These are phyloP conservation scores for Priceomyces carsonii DNA, from an alignment of 805 yeast genomes.

Conservation along the genomic window DNA sequence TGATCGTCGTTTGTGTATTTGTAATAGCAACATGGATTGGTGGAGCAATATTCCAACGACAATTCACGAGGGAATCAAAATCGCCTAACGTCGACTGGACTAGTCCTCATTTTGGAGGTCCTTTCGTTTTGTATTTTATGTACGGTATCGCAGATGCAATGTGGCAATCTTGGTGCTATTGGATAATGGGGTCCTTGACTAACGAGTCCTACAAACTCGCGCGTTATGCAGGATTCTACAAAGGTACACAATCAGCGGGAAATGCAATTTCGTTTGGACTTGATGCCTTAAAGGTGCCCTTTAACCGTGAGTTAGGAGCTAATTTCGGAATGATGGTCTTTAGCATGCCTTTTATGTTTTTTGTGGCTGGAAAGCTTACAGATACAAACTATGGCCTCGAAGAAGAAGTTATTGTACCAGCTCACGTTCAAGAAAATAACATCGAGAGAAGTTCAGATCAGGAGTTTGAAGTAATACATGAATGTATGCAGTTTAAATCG, in stretches of 20 bases:
- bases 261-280: slow-evolving; percentile 14
- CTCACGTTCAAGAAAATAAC: no score
- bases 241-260: slow-evolving; percentile 13
- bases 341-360: slow-evolving; percentile 9
- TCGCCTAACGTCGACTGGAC: slow-evolving; percentile 28
- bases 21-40: slow-evolving; percentile 9
- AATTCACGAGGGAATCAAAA: slow-evolving; percentile 6
- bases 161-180: slow-evolving; percentile 15
- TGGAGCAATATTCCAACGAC: slow-evolving; percentile 10
- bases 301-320: slow-evolving; percentile 10
- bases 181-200: slow-evolving; percentile 12
- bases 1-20: not conserved
- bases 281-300: slow-evolving; percentile 8
- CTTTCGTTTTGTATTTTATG: slow-evolving; percentile 55
- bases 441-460: no score
- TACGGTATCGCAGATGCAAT: slow-evolving; percentile 53
- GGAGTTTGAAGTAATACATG: no score
- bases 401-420: no score
- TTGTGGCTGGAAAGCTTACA: slow-evolving; percentile 11
- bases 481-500: no score
- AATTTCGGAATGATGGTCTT: slow-evolving; percentile 18
- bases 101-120: slow-evolving; percentile 47
- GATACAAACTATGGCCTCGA: slow-evolving; percentile 11
- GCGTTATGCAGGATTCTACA: slow-evolving; percentile 12
- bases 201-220: slow-evolving; percentile 15